A percentile compares a stretch with the other conserved stretches of the same genome.
phyloP scores from a whole-genome alignment of 441 rosid species.

The Euphorbia schlechtendalii region DNA sequence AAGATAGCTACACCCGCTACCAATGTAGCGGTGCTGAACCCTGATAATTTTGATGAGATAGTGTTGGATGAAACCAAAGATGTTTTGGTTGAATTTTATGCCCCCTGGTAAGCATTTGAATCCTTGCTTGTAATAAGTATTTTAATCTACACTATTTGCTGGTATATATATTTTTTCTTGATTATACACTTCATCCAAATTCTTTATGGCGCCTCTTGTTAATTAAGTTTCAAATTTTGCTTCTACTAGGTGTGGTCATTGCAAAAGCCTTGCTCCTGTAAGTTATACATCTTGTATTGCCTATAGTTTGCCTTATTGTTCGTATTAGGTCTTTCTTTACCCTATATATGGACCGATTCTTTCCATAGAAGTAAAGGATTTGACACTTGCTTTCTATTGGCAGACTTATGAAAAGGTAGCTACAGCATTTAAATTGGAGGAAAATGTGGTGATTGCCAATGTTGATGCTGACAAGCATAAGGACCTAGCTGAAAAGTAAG shows the following conservation, averaged over 20 bases:
- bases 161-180: not conserved
- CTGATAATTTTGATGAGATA: constrained; percentile 65
- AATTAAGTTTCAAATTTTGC: constrained; percentile 40
- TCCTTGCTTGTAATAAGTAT: not conserved
- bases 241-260: constrained; percentile 97
- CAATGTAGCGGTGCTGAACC: constrained; percentile 53
- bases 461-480: constrained; percentile 80
- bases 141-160: not conserved
- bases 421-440: constrained; percentile 61
- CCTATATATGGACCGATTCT: not conserved
- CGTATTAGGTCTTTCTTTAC: not conserved
- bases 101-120: constrained; percentile 61
- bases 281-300: constrained; percentile 19
- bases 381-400: constrained; percentile 9
- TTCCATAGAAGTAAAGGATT: constrained; percentile 9
- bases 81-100: constrained; percentile 90
- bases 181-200: constrained; percentile 7
- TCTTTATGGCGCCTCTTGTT: constrained; percentile 4
- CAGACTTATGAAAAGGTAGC: constrained; percentile 93
- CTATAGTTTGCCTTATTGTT: not conserved
- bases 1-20: constrained; percentile 71
- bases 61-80: constrained; percentile 79
- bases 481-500: constrained; percentile 79
- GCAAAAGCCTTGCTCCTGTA: constrained; percentile 98
- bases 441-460: constrained; percentile 80